Evolutionary conservation across 2,329 filamentous ascomycete genomes (phyloP).

Genomic region (Fusarium brevicatenulatum): DNA sequence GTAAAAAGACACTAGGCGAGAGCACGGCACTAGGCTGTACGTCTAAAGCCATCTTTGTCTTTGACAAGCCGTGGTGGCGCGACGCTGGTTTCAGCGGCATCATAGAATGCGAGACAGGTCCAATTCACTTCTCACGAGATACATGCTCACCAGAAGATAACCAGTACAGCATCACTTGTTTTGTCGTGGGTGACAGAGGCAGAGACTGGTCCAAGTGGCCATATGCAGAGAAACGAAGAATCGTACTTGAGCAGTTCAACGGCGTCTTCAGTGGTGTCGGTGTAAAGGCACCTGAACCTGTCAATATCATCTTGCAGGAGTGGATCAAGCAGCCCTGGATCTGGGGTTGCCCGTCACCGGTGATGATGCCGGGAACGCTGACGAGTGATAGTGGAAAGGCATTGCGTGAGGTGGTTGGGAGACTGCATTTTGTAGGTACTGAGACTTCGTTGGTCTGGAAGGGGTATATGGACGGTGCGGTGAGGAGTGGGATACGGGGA

Average conservation of each 20-base stretch:
- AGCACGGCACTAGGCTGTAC: slow-evolving; percentile 49
- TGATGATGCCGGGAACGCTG: slow-evolving; percentile 30
- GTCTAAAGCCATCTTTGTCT: slow-evolving; percentile 54
- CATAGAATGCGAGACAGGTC: slow-evolving; percentile 48
- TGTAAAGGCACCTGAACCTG: slow-evolving; percentile 20
- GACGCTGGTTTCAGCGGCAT: slow-evolving; percentile 53
- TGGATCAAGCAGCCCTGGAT: slow-evolving; percentile 33
- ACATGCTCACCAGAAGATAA: slow-evolving; percentile 36
- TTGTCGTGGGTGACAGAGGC: slow-evolving; percentile 47
- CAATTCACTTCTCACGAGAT: slow-evolving; percentile 45
- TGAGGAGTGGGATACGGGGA: slow-evolving; percentile 34
- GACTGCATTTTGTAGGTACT: slow-evolving; percentile 43
- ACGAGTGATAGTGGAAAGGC: slow-evolving; percentile 12
- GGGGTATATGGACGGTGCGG: slow-evolving; percentile 44
- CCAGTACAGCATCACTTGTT: slow-evolving; percentile 46
- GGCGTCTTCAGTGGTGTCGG: slow-evolving; percentile 18
- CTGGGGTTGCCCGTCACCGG: slow-evolving; percentile 26
- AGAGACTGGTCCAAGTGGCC: slow-evolving; percentile 28
- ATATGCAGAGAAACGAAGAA: neutral
- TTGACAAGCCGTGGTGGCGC: slow-evolving; percentile 58
- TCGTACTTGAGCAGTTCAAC: slow-evolving; percentile 9
- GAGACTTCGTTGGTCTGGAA: slow-evolving; percentile 42
- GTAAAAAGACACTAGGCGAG: slow-evolving; percentile 43
- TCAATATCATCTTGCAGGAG: slow-evolving; percentile 31
- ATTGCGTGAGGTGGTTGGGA: slow-evolving; percentile 46